Evolutionary conservation across 208 protist genomes (phyloP).

Genomic region (Trypanosoma caninum): DNA sequence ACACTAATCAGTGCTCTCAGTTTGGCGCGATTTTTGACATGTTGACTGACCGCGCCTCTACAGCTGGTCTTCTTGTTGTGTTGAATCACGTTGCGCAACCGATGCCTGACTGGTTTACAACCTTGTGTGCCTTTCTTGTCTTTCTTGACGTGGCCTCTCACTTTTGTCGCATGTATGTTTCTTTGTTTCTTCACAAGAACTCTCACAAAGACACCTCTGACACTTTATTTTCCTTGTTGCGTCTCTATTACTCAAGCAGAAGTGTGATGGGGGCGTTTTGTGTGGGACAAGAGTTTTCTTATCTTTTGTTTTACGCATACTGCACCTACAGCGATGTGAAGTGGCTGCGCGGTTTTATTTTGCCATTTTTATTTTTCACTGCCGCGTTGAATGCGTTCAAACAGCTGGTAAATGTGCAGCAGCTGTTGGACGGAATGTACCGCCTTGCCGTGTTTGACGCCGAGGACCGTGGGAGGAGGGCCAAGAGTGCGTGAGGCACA

Average conservation of each 20-base stretch:
- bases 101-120: conserved; percentile 50
- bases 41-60: conserved; percentile 91
- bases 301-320: conserved; percentile 84
- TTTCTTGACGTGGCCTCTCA: conserved; percentile 92
- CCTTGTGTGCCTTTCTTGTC: conserved; percentile 59
- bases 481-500: neutral
- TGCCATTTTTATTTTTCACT: conserved; percentile 28
- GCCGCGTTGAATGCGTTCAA: conserved; percentile 61
- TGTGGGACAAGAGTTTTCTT: conserved; percentile 92
- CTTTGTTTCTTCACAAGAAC: conserved; percentile 49
- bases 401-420: conserved; percentile 90
- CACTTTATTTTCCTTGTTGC: conserved; percentile 76
- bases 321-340: conserved; percentile 37
- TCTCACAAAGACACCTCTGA: conserved; percentile 88
- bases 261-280: conserved; percentile 85
- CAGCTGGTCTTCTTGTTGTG: conserved; percentile 85
- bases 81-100: conserved; percentile 74
- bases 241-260: conserved; percentile 89
- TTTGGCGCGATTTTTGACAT: conserved; percentile 95
- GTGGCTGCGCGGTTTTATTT: conserved; percentile 4
- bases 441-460: conserved; percentile 77
- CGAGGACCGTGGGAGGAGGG: conserved; percentile 30
- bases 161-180: conserved; percentile 92
- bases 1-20: conserved; percentile 82
- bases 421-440: conserved; percentile 83